Base-by-base conservation (phyloP, 345 rosid genomes). In the Combretum micranthum region DNA sequence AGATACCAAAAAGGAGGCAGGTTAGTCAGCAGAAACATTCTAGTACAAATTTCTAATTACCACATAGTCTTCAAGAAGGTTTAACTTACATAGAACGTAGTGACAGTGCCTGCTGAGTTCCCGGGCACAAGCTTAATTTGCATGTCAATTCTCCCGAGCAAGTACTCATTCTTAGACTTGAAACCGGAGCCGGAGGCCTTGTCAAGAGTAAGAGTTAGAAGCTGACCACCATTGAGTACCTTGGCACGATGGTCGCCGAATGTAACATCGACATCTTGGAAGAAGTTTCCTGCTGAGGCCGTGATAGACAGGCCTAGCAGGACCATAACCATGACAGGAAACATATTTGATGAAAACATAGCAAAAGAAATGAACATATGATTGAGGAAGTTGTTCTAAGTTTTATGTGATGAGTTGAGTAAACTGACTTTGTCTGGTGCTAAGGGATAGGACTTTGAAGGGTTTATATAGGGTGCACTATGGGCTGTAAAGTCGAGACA, bases 61-160 rank as follows among this genome's bases (percentile, higher is more conserved):
- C n/a, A 7, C 8, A 21, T 48, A 2, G 3, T 17, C 9, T 4
- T 9, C 5, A 32, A 11, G 23, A 16, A 3, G 16, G 12, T 25
- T 23, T 13, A 12, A n/a, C 75, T 46, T 61, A 81, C 82, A 54
- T 79, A 81, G 14, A 72, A 80, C 16, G 82, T 64, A 1, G 83
- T 64, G 69, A 69, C 77, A 3, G 82, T 73, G 71, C 88, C 85
- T n/a, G 85, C 83, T 10, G 83, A 79, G 75, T 79, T 77, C 52
- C 76, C 75, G 13, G 77, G 72, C 20, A 82, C 83, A 13, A 82
- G 81, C 42, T 79, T 82, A 60, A 82, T 66, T 20, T 77, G 84
- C 75, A 60, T 65, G 39, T 57, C 70, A 17, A 82, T 68, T 55
- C 76, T 70, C 46, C 86, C 84, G 18, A 72, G 76, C 47, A 81